Base-by-base conservation (phyloP, 2,329 filamentous ascomycete genomes). In the Byssoonygena ceratinophila region DNA sequence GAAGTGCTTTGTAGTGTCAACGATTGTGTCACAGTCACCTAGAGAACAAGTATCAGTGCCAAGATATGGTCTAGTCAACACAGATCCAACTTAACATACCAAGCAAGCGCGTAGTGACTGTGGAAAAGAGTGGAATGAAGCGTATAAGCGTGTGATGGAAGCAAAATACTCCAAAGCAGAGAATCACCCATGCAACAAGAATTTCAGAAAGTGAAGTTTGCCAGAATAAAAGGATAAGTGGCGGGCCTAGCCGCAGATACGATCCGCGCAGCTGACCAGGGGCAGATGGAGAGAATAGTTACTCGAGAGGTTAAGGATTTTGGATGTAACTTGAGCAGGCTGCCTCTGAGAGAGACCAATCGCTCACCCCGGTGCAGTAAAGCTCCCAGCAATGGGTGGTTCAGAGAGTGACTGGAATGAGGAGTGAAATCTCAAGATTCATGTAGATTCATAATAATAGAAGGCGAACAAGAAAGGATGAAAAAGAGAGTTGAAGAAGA, bases 291-390 rank as follows among this genome's bases (percentile, higher is more conserved):
- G 16, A 41, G 31, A 22, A 25, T 37, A 4, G 23, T 12, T 23
- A 16, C 27, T 46, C 18, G 20, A 29, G 44, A 11, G n/a, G 16
- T 20, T 20, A 36, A 34, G n/a, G 46, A 18, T 9, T 48, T 7
- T 9, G 18, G 37, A 51, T 51, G 47, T 44, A 43, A 51, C 47
- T 51, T 12, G 18, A 51, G 16, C 47, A 51, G 47, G 47, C 47
- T 36, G 47, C n/a, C n/a, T n/a, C 14, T 27, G 32, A 6, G 5
- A 5, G 41, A 11, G 41, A 31, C 41, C 41, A 45, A 45, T 45
- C 22, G 41, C 16, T 14, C 5, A 16, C 23, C 41, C 23, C 14
- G 41, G 27, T 23, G 40, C 20, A 25, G n/a, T 11, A 23, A 25
- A 43, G 23, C 40, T 22, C 20, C 12, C 20, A n/a, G n/a, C n/a